phyloP scores from a whole-genome alignment of 768 basidiomycete species.

The Rhodotorula sphaerocarpa region DNA sequence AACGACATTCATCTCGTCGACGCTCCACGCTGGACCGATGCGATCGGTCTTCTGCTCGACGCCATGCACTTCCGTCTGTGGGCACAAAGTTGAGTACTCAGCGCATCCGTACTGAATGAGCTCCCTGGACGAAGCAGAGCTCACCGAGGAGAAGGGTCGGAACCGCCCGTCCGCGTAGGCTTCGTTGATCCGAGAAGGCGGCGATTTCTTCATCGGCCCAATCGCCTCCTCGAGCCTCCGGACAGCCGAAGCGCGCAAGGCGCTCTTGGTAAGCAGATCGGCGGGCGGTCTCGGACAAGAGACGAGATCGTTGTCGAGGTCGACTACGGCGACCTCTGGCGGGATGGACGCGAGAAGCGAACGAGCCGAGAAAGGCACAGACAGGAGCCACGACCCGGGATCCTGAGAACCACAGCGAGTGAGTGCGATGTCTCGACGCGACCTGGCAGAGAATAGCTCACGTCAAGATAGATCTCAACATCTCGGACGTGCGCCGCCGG shows the following conservation, averaged over 20 bases:
- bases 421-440: accelerated
- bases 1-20: conserved; percentile 18
- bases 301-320: conserved; percentile 56
- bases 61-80: conserved; percentile 22
- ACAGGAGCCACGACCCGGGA: conserved; percentile 82
- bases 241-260: too few relatives aligned
- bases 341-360: conserved; percentile 56
- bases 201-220: too few relatives aligned
- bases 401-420: conserved; percentile 47
- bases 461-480: conserved; percentile 80
- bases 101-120: too few relatives aligned
- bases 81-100: accelerated
- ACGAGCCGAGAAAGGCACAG: conserved; percentile 67
- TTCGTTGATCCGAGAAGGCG: too few relatives aligned
- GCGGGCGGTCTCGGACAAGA: neutral
- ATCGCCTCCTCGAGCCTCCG: neutral
- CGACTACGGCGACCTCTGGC: conserved; percentile 76
- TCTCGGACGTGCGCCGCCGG: conserved; percentile 61
- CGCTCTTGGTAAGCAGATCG: too few relatives aligned
- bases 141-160: conserved; percentile 30
- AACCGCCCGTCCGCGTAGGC: conserved; percentile 35
- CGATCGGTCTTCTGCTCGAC: conserved; percentile 21
- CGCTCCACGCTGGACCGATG: conserved; percentile 24
- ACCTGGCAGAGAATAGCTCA: neutral
- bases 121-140: neutral